Evolutionary conservation across 345 rosid genomes (phyloP).

Genomic region (Boechera retrofracta): DNA sequence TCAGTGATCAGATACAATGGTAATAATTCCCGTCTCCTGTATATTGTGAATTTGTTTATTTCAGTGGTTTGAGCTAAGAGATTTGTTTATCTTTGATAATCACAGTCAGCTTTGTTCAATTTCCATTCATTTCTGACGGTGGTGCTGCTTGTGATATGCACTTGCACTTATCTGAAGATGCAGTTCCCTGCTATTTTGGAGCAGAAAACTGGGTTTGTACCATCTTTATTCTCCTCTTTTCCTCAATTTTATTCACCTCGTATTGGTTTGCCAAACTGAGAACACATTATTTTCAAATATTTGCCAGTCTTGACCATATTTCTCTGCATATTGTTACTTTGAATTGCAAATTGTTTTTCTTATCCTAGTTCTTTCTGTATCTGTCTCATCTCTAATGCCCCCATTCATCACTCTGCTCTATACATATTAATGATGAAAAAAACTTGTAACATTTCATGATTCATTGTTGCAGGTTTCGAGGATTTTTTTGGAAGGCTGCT

Average conservation of each 20-base stretch:
- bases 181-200: slow-evolving; percentile 95
- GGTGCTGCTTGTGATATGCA: slow-evolving; percentile 86
- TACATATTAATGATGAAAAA: neutral
- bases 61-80: slow-evolving; percentile 20
- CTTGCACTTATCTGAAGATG: slow-evolving; percentile 92
- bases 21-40: slow-evolving; percentile 7
- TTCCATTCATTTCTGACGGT: slow-evolving; percentile 91
- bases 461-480: slow-evolving; percentile 69
- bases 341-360: neutral
- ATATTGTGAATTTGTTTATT: neutral
- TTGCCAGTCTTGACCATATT: neutral
- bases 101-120: slow-evolving; percentile 92
- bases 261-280: neutral
- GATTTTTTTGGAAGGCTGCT: slow-evolving; percentile 98
- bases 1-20: slow-evolving; percentile 39
- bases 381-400: neutral
- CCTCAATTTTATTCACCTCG: neutral
- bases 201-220: slow-evolving; percentile 83
- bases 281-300: neutral
- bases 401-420: neutral
- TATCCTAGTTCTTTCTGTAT: neutral
- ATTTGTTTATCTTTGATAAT: slow-evolving; percentile 27
- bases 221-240: slow-evolving; percentile 15
- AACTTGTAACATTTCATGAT: neutral
- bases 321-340: slow-evolving; percentile 4